These are phyloP conservation scores for Penicillium sp. DNA, from an alignment of 2,329 filamentous ascomycete genomes.

Conservation along the genomic window DNA sequence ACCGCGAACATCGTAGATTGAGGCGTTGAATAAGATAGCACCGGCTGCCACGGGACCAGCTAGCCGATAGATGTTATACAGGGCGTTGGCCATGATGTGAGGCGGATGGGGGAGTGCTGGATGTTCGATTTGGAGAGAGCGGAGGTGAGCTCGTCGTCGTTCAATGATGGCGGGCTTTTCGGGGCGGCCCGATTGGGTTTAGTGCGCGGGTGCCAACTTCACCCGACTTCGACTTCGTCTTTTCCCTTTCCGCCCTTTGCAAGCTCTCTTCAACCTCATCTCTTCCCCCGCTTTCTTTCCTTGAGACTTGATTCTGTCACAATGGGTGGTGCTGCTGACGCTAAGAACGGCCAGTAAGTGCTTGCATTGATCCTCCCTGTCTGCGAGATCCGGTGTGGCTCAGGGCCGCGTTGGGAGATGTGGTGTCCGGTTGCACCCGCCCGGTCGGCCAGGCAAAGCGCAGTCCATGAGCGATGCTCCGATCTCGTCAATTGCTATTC, in stretches of 20 bases:
- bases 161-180: conserved; percentile 45
- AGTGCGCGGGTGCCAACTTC: conserved; percentile 40
- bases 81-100: conserved; percentile 49
- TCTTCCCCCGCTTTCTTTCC: conserved; percentile 19
- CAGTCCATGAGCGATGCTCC: neutral
- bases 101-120: neutral
- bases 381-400: neutral
- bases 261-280: conserved; percentile 19
- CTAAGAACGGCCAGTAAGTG: conserved; percentile 52
- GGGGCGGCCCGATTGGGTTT: conserved; percentile 40
- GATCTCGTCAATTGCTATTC: neutral
- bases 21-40: conserved; percentile 70
- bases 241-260: conserved; percentile 30
- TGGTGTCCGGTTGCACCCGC: conserved; percentile 29
- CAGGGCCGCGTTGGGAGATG: conserved; percentile 3
- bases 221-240: conserved; percentile 32
- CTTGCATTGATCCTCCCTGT: conserved; percentile 2
- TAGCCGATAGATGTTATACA: conserved; percentile 44
- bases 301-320: conserved; percentile 30
- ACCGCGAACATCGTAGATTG: conserved; percentile 96
- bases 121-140: conserved; percentile 12
- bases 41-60: conserved; percentile 75
- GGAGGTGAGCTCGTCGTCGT: conserved; percentile 21
- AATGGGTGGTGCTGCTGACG: conserved; percentile 46
- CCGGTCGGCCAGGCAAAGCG: conserved; percentile 10